A percentile compares a stretch with the other conserved stretches of the same genome.
These are phyloP conservation scores for Erigeron philadelphicus DNA, from an alignment of 140 eudicot genomes.

Conservation along the genomic window DNA sequence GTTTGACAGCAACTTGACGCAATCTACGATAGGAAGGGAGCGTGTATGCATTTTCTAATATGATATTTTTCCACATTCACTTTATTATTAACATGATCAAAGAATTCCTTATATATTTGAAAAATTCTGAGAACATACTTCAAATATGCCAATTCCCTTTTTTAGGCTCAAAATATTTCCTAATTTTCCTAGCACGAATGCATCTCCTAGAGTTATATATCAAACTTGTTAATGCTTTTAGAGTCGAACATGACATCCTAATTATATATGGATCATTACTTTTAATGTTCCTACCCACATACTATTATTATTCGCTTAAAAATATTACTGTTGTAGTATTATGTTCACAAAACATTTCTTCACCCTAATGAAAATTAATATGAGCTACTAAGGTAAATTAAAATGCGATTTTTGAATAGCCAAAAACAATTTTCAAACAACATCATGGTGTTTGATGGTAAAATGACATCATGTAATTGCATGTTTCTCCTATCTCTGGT, in stretches of 20 bases:
- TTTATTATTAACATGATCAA: background rate
- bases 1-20: slow-evolving; percentile 50
- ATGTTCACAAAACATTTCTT: background rate
- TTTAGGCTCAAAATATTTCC: background rate
- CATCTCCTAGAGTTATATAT: background rate
- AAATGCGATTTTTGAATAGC: background rate
- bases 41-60: slow-evolving; percentile 39
- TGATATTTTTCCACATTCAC: background rate
- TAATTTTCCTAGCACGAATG: background rate
- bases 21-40: slow-evolving; percentile 54
- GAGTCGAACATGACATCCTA: background rate
- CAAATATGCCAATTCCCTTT: background rate
- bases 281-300: background rate
- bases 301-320: too few species aligned
- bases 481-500: slow-evolving; percentile 17
- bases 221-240: background rate
- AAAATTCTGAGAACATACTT: background rate
- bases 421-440: background rate
- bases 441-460: slow-evolving; percentile 17
- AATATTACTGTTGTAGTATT: background rate
- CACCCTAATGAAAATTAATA: background rate
- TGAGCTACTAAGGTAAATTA: background rate
- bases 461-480: slow-evolving; percentile 4
- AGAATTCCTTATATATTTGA: background rate
- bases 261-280: background rate